Evolutionary conservation across 2,329 filamentous ascomycete genomes (phyloP).

Genomic region (Cylindrodendrum hubeiense): DNA sequence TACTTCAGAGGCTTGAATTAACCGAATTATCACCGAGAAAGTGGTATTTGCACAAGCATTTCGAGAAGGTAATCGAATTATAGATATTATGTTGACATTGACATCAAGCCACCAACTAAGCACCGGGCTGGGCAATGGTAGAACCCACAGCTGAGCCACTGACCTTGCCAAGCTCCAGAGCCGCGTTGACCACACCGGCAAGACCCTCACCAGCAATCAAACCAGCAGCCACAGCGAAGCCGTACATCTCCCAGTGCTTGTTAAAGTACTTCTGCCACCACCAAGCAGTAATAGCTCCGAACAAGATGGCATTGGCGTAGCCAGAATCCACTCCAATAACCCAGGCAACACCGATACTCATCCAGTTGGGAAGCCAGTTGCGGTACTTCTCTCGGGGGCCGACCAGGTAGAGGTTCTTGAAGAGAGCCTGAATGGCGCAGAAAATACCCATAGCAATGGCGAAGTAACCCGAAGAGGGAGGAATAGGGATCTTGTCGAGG

Average conservation of each 20-base stretch:
- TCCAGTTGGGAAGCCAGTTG: slow-evolving; percentile 72
- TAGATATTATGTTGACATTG: neutral
- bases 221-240: slow-evolving; percentile 70
- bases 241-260: slow-evolving; percentile 66
- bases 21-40: neutral
- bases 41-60: neutral
- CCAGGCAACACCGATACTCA: slow-evolving; percentile 71
- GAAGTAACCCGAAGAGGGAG: slow-evolving; percentile 66
- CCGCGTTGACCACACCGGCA: slow-evolving; percentile 71
- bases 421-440: slow-evolving; percentile 62
- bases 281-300: slow-evolving; percentile 65
- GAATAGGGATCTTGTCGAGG: slow-evolving; percentile 67
- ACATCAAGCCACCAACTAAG: neutral
- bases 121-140: neutral
- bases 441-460: slow-evolving; percentile 66
- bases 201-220: slow-evolving; percentile 74
- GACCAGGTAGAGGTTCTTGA: slow-evolving; percentile 66
- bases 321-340: slow-evolving; percentile 65
- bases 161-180: slow-evolving; percentile 53
- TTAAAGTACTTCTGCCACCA: slow-evolving; percentile 67
- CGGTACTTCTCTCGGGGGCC: slow-evolving; percentile 66
- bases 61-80: neutral
- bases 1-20: no score
- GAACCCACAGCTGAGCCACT: neutral
- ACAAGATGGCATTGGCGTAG: slow-evolving; percentile 68